Conservation (phyloP, 169 alveolate genomes). For the Theileria parva region DNA sequence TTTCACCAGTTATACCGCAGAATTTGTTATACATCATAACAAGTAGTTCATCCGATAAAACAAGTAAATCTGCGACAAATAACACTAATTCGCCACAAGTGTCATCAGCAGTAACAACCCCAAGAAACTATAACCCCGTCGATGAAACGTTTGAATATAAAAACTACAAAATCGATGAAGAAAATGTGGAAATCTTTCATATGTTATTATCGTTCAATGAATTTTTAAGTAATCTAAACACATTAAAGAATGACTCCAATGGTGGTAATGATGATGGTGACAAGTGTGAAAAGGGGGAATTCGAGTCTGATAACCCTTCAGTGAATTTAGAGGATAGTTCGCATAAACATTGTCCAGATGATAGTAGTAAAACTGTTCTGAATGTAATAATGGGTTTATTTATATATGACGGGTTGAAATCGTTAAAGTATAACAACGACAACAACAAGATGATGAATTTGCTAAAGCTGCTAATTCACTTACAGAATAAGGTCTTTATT, state of each 20-base stretch:
- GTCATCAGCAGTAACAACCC: not conserved
- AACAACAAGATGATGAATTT: constrained; percentile 42
- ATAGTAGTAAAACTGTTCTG: constrained; percentile 27
- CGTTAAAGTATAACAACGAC: constrained; percentile 5
- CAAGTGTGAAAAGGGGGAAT: not conserved
- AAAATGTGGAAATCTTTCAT: not conserved
- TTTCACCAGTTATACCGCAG: constrained; percentile 13
- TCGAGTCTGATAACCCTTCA: not conserved
- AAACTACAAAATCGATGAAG: not conserved
- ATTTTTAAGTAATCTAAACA: not conserved
- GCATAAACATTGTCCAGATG: not conserved
- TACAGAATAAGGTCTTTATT: constrained; percentile 4
- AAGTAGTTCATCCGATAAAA: not conserved
- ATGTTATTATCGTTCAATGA: not conserved
- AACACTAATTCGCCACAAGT: not conserved
- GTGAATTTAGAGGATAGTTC: not conserved
- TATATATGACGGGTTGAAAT: constrained; percentile 24
- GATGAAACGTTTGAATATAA: not conserved
- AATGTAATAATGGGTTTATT: constrained; percentile 58
- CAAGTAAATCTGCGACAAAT: not conserved
- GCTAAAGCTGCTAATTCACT: constrained; percentile 20
- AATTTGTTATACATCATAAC: not conserved
- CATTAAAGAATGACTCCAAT: not conserved
- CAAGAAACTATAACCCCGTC: not conserved
- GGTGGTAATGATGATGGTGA: not conserved